Conservation (phyloP, 2,329 filamentous ascomycete species). For the Fusarium sp. region DNA sequence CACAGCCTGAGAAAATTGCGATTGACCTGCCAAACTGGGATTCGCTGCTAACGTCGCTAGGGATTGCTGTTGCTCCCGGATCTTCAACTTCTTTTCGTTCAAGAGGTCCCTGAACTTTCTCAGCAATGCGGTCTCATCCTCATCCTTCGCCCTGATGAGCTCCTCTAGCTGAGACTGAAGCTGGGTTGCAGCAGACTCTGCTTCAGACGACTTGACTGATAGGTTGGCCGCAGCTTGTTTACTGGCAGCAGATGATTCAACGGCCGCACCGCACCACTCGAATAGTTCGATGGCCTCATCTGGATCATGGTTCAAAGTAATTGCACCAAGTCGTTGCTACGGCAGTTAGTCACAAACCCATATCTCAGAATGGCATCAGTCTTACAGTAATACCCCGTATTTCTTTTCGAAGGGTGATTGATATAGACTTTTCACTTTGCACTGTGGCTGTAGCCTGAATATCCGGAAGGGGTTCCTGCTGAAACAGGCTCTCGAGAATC, state of each 20-base stretch:
- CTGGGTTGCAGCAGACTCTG: constrained; percentile 67
- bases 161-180: constrained; percentile 73
- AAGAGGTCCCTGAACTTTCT: constrained; percentile 76
- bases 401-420: constrained; percentile 72
- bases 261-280: constrained; percentile 74
- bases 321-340: constrained; percentile 75
- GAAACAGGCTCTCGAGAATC: constrained; percentile 68
- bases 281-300: constrained; percentile 72
- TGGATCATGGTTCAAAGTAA: constrained; percentile 66
- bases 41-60: constrained; percentile 61
- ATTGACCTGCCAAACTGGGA: constrained; percentile 45
- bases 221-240: constrained; percentile 57
- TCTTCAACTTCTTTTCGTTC: constrained; percentile 84
- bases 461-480: constrained; percentile 61
- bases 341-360: constrained; percentile 36
- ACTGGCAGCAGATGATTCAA: constrained; percentile 59
- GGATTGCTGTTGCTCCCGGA: constrained; percentile 76
- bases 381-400: constrained; percentile 75
- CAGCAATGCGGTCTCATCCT: constrained; percentile 73
- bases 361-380: constrained; percentile 22
- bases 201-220: constrained; percentile 55
- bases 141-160: constrained; percentile 72
- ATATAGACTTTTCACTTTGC: constrained; percentile 62
- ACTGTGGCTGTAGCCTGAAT: constrained; percentile 71
- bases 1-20: constrained; percentile 42